Conservation (phyloP, 179 eudicot species). For the Amaranthus tricolor region DNA sequence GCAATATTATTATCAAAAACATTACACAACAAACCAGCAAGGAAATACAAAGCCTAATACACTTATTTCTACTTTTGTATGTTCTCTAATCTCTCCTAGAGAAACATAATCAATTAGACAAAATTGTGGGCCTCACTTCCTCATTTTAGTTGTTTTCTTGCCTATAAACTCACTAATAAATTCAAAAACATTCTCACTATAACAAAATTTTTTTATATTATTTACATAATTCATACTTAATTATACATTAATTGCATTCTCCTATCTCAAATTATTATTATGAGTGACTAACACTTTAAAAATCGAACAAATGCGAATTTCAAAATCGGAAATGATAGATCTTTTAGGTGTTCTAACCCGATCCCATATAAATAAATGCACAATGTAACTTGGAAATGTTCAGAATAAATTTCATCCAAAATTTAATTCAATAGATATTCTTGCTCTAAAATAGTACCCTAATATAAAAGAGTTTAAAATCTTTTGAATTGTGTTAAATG, state of each 20-base stretch:
- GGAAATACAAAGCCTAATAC: conserved; percentile 4
- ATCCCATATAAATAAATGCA: no score
- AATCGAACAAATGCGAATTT: no score
- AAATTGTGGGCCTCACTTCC: conserved; percentile 15
- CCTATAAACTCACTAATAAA: conserved; percentile 20
- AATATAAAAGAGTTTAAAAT: no score
- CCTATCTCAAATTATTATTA: neutral
- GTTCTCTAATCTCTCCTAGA: conserved; percentile 8
- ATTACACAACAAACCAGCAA: conserved; percentile 8
- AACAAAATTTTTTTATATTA: conserved; percentile 11
- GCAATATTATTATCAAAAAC: neutral
- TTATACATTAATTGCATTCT: neutral
- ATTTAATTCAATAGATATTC: no score
- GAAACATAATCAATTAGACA: conserved; percentile 12
- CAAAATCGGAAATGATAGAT: no score
- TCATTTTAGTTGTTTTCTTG: conserved; percentile 28
- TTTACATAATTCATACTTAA: neutral
- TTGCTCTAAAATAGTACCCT: no score
- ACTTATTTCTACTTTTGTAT: conserved; percentile 7
- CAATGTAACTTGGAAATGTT: no score
- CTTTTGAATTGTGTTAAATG: no score
- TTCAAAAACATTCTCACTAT: neutral
- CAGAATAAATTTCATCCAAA: no score
- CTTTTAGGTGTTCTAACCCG: no score
- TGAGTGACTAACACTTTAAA: neutral